Conservation (phyloP, 2,329 filamentous ascomycete genomes). For the Fusarium anthophilum region DNA sequence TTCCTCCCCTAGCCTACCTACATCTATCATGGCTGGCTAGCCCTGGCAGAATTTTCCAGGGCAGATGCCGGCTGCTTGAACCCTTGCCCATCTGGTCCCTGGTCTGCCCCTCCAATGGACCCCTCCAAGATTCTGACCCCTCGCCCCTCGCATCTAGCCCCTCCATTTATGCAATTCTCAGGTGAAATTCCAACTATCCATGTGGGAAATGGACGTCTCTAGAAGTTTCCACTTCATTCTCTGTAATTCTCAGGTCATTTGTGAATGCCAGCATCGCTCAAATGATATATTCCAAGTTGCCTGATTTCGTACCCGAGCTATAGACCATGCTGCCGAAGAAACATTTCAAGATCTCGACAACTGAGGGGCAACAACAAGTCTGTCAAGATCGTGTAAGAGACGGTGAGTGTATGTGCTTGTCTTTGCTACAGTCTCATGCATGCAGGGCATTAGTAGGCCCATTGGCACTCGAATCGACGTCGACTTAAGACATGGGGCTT, state of each 20-base stretch:
- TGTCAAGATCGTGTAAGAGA: conserved; percentile 7
- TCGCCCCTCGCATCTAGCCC: background rate
- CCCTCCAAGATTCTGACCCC: conserved; percentile 8
- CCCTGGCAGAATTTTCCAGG: conserved; percentile 8
- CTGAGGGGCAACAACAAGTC: background rate
- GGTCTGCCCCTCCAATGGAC: conserved; percentile 13
- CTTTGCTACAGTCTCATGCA: background rate
- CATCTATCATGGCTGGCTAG: background rate
- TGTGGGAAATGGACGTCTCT: background rate
- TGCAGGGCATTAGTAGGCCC: background rate
- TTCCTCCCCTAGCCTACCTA: too few relatives aligned
- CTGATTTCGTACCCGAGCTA: background rate
- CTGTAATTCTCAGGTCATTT: background rate
- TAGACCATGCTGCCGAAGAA: background rate
- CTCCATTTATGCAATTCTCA: background rate
- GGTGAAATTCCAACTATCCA: background rate
- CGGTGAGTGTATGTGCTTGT: background rate
- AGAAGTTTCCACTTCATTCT: background rate
- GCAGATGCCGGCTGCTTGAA: background rate
- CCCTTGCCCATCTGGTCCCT: background rate
- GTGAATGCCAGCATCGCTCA: background rate
- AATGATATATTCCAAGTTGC: background rate
- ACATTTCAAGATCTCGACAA: background rate
- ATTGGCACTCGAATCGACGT: background rate
- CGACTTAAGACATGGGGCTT: background rate